These are phyloP conservation scores for Harrya chromipes DNA, from an alignment of 768 basidiomycete genomes.

Conservation along the genomic window DNA sequence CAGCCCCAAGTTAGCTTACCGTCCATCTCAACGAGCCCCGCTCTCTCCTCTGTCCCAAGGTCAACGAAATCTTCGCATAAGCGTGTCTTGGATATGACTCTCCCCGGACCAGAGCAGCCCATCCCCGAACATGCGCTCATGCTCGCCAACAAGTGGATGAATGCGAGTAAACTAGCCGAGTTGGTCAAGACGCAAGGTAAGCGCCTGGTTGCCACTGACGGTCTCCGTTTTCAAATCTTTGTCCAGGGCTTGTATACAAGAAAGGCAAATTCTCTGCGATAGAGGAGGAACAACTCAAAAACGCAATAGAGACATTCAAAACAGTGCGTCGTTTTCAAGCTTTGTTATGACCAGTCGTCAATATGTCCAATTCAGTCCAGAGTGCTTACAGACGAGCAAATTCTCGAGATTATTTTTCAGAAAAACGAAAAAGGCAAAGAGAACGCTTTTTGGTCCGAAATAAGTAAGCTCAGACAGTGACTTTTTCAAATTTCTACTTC, in stretches of 20 bases:
- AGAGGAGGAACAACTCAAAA: slow-evolving; percentile 63
- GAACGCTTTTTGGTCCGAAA: slow-evolving; percentile 73
- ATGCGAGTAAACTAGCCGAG: slow-evolving; percentile 61
- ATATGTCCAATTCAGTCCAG: slow-evolving; percentile 39
- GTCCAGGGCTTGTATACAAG: slow-evolving; percentile 75
- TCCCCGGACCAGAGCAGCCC: slow-evolving; percentile 38
- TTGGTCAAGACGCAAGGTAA: slow-evolving; percentile 67
- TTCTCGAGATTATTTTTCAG: slow-evolving; percentile 66
- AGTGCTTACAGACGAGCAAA: slow-evolving; percentile 49
- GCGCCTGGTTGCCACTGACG: background rate
- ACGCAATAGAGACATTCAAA: slow-evolving; percentile 63
- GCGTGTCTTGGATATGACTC: slow-evolving; percentile 42
- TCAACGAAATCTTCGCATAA: slow-evolving; percentile 35
- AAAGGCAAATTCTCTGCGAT: slow-evolving; percentile 85
- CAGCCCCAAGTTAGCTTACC: slow-evolving; percentile 42
- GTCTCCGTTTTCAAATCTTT: slow-evolving; percentile 1
- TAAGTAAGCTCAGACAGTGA: slow-evolving; percentile 49
- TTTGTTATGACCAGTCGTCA: background rate
- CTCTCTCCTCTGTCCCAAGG: slow-evolving; percentile 40
- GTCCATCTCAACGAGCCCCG: slow-evolving; percentile 38
- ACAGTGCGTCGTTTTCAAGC: slow-evolving; percentile 39
- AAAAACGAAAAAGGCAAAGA: slow-evolving; percentile 59
- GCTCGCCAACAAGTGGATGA: slow-evolving; percentile 79
- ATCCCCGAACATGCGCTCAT: slow-evolving; percentile 61
- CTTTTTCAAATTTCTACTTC: slow-evolving; percentile 1